Conservation (phyloP, 352 stramenopile species). For the Globisporangium paddicum region DNA sequence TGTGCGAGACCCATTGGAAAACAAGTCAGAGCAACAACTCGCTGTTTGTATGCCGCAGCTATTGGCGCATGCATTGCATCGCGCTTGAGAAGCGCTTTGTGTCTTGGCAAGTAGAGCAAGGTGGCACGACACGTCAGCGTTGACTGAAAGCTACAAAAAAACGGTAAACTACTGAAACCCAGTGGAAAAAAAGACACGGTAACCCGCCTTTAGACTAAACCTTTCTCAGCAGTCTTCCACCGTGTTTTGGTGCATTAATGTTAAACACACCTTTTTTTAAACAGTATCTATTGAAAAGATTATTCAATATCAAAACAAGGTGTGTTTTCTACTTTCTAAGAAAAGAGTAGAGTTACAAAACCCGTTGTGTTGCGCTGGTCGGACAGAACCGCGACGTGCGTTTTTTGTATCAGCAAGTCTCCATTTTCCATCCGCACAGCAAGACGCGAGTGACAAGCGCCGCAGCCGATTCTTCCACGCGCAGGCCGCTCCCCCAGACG, state of each 20-base stretch:
- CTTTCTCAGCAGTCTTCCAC: neutral
- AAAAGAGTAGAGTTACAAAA: neutral
- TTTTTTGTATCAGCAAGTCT: constrained; percentile 2
- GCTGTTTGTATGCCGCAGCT: neutral
- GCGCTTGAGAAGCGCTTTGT: neutral
- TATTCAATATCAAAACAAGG: neutral
- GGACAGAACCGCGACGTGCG: neutral
- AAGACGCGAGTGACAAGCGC: neutral
- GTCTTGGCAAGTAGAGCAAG: neutral
- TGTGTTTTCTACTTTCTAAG: no score
- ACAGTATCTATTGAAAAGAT: neutral
- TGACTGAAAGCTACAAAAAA: neutral
- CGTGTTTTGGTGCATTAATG: neutral
- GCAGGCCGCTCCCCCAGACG: neutral
- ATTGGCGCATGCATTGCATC: neutral
- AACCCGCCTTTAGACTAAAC: no score
- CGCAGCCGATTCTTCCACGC: neutral
- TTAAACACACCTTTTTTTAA: neutral
- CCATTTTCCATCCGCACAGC: neutral
- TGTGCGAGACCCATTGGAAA: neutral
- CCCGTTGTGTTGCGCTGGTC: neutral
- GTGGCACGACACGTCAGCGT: neutral
- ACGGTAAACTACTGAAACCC: constrained; percentile 3
- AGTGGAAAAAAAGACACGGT: constrained; percentile 12
- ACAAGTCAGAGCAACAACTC: constrained; percentile 4